These are phyloP conservation scores for Sanghuangporus weigelae DNA, from an alignment of 1,284 basidiomycete species.

Conservation along the genomic window DNA sequence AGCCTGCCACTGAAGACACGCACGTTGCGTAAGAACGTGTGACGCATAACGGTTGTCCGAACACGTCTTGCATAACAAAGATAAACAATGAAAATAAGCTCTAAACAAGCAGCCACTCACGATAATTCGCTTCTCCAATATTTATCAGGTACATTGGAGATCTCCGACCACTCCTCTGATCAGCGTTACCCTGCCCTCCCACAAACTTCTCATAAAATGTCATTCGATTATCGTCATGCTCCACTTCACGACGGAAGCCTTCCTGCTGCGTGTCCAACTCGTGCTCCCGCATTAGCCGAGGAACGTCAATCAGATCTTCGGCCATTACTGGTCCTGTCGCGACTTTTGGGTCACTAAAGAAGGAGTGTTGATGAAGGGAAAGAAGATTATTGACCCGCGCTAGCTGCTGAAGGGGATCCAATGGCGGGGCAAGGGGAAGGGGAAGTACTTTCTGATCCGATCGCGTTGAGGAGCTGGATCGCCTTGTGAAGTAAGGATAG, in stretches of 20 bases:
- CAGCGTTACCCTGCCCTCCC: neutral
- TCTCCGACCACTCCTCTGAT: neutral
- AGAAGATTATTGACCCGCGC: neutral
- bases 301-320: conserved; percentile 4
- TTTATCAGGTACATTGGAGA: neutral
- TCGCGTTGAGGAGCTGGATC: neutral
- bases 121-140: neutral
- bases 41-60: conserved; percentile 43
- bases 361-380: neutral
- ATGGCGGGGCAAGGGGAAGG: neutral
- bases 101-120: neutral
- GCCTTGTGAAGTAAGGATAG: neutral
- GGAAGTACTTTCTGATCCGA: neutral
- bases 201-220: neutral
- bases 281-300: conserved; percentile 1
- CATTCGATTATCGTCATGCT: neutral
- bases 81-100: neutral
- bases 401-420: neutral
- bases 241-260: neutral
- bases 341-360: neutral
- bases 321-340: neutral
- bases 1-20: conserved; percentile 43
- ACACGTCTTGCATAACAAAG: conserved; percentile 33
- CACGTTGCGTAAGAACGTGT: conserved; percentile 42
- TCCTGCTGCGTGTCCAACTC: neutral